phyloP scores from a whole-genome alignment of 352 stramenopile species.

The Pythium aristosporum region DNA sequence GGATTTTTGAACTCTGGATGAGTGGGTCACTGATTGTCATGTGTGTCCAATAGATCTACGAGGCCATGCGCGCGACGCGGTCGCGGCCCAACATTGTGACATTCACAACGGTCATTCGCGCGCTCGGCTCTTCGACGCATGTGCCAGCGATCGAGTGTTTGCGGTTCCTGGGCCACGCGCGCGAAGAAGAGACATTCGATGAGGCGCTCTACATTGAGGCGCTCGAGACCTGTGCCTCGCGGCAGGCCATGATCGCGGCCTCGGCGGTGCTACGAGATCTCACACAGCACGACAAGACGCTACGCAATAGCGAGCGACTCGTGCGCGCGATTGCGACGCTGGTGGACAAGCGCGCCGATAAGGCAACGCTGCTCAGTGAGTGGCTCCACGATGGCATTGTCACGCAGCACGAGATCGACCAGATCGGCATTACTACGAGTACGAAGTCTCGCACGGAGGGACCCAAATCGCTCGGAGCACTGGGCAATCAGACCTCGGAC shows the following conservation, averaged over 20 bases:
- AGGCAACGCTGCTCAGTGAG: conserved; percentile 33
- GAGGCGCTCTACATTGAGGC: conserved; percentile 62
- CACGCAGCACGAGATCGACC: conserved; percentile 35
- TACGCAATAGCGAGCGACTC: conserved; percentile 48
- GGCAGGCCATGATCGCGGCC: conserved; percentile 37
- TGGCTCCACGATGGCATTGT: conserved; percentile 42
- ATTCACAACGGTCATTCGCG: conserved; percentile 35
- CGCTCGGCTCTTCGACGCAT: background rate
- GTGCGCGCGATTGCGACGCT: conserved; percentile 44
- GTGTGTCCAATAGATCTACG: conserved; percentile 38
- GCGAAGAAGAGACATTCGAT: conserved; percentile 53
- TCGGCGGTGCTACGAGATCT: conserved; percentile 40
- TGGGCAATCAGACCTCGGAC: conserved; percentile 63
- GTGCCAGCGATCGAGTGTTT: conserved; percentile 41
- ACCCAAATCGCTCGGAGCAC: conserved; percentile 48
- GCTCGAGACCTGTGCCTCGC: conserved; percentile 48
- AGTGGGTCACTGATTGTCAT: background rate
- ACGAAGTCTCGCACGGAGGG: conserved; percentile 13
- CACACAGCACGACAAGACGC: conserved; percentile 28
- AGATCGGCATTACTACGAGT: conserved; percentile 3
- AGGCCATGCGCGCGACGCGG: conserved; percentile 57
- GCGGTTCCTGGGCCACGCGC: conserved; percentile 46
- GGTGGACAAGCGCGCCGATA: conserved; percentile 31
- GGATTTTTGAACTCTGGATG: too few relatives aligned
- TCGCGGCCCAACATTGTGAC: conserved; percentile 76